Evolutionary conservation across 805 yeast species (phyloP).

Genomic region (Candida maltosa): DNA sequence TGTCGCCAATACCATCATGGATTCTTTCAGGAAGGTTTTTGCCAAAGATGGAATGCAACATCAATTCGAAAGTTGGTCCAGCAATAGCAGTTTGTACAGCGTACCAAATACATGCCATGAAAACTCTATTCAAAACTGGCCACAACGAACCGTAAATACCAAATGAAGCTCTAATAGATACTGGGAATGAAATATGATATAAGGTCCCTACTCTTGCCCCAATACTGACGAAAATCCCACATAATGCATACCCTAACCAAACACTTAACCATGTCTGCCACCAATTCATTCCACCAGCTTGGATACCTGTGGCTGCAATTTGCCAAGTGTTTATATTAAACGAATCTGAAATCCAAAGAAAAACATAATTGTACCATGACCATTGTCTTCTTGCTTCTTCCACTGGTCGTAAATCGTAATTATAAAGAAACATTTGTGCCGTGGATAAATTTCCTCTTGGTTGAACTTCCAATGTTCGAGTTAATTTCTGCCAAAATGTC

Average conservation of each 20-base stretch:
- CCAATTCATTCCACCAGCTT: slow-evolving; percentile 75
- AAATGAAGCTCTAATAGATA: slow-evolving; percentile 74
- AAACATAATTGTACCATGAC: slow-evolving; percentile 78
- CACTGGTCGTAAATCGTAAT: slow-evolving; percentile 77
- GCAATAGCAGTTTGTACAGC: slow-evolving; percentile 85
- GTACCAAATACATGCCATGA: slow-evolving; percentile 85
- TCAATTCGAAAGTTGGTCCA: slow-evolving; percentile 73
- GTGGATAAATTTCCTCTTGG: slow-evolving; percentile 43
- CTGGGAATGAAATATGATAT: slow-evolving; percentile 85
- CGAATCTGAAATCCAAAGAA: slow-evolving; percentile 86
- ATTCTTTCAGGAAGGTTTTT: slow-evolving; percentile 57
- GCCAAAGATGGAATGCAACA: slow-evolving; percentile 76
- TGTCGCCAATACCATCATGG: slow-evolving; percentile 56
- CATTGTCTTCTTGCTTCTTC: slow-evolving; percentile 74
- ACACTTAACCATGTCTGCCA: slow-evolving; percentile 91
- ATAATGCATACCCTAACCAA: slow-evolving; percentile 76
- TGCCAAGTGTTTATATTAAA: slow-evolving; percentile 90
- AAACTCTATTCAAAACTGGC: slow-evolving; percentile 87
- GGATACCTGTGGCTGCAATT: slow-evolving; percentile 80
- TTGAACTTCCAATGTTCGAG: slow-evolving; percentile 6
- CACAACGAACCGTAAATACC: slow-evolving; percentile 85
- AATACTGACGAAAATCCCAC: slow-evolving; percentile 67
- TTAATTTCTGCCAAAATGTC: slow-evolving; percentile 3
- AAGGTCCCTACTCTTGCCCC: slow-evolving; percentile 76
- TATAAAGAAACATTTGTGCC: slow-evolving; percentile 64